Evolutionary conservation across 768 basidiomycete species (phyloP).

Genomic region (Tylopilus sp.): DNA sequence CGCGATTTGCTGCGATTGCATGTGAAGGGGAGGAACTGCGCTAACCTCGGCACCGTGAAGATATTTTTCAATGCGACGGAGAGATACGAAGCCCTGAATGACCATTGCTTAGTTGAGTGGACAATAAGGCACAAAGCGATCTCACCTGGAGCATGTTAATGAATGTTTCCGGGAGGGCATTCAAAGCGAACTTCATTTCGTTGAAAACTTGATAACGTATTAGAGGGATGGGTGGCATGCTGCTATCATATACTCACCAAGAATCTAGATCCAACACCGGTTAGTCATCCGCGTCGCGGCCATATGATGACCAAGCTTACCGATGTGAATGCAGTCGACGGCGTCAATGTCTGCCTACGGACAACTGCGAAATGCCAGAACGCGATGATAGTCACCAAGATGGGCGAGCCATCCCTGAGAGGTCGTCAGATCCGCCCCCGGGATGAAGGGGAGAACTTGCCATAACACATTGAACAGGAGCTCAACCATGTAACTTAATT

Average conservation of each 20-base stretch:
- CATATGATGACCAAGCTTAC: slow-evolving; percentile 32
- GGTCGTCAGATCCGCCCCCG: background rate
- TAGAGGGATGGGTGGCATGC: background rate
- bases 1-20: slow-evolving; percentile 59
- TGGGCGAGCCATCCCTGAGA: slow-evolving; percentile 44
- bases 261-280: slow-evolving; percentile 30
- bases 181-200: slow-evolving; percentile 86
- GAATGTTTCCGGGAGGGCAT: slow-evolving; percentile 85
- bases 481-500: slow-evolving; percentile 85
- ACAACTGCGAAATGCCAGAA: slow-evolving; percentile 76
- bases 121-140: background rate
- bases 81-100: slow-evolving; percentile 68
- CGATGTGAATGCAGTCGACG: slow-evolving; percentile 81
- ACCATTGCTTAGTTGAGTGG: background rate
- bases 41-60: slow-evolving; percentile 71
- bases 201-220: slow-evolving; percentile 57
- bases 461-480: slow-evolving; percentile 57
- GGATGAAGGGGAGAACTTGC: slow-evolving; percentile 26
- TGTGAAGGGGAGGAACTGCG: slow-evolving; percentile 52
- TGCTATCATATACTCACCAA: slow-evolving; percentile 30
- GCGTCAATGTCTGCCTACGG: slow-evolving; percentile 64
- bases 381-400: slow-evolving; percentile 56
- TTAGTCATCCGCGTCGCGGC: background rate
- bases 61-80: slow-evolving; percentile 91
- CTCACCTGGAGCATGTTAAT: slow-evolving; percentile 82